A percentile compares a stretch with the other conserved stretches of the same genome.
Conservation (phyloP, 805 yeast species). For the Kodamaea jinghongensis region DNA sequence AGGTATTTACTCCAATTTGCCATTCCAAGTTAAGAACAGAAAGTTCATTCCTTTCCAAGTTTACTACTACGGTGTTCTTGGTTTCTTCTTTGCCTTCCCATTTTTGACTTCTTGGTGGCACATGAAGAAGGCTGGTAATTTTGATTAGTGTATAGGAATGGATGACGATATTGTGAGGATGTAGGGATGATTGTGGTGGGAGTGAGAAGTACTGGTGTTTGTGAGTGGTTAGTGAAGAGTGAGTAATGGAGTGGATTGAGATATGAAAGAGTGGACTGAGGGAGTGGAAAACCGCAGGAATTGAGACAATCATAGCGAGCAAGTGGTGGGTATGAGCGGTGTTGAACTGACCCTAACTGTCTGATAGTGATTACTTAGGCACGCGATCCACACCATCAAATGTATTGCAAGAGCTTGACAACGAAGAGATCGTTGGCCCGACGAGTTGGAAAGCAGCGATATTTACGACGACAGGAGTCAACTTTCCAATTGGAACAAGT, state of each 20-base stretch:
- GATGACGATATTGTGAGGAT: background rate
- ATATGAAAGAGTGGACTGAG: background rate
- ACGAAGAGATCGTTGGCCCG: too few species aligned
- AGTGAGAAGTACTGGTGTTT: background rate
- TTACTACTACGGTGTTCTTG: conserved; percentile 73
- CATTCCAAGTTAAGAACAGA: conserved; percentile 93
- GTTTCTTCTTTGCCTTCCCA: conserved; percentile 52
- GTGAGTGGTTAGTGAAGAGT: background rate
- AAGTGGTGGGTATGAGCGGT: too few species aligned
- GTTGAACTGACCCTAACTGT: too few species aligned
- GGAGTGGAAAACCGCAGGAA: background rate
- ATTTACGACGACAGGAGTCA: too few species aligned
- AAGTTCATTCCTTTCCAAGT: conserved; percentile 77
- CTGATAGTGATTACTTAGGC: too few species aligned
- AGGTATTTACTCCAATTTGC: conserved; percentile 89
- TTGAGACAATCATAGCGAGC: too few species aligned
- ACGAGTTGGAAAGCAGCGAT: too few species aligned
- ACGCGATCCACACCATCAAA: too few species aligned
- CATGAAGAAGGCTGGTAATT: conserved; percentile 80
- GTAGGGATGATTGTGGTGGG: background rate
- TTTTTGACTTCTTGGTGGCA: conserved; percentile 77
- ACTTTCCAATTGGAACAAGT: too few species aligned
- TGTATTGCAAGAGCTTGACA: too few species aligned
- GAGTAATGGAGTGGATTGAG: background rate
- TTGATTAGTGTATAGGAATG: conserved; percentile 14